Evolutionary conservation across 768 basidiomycete genomes (phyloP).

Genomic region (Cystoderma amianthinum): DNA sequence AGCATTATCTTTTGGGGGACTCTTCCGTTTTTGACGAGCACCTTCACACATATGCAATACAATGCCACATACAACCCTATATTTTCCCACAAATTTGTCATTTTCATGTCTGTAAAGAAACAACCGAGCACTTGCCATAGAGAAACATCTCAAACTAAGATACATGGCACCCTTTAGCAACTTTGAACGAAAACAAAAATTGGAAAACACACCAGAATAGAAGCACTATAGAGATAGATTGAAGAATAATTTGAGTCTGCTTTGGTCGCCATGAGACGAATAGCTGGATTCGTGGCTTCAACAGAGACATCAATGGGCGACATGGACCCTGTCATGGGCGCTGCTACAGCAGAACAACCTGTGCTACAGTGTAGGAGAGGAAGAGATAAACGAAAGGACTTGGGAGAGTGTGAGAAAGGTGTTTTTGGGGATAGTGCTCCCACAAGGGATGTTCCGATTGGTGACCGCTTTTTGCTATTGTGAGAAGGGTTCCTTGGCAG

Average conservation of each 20-base stretch:
- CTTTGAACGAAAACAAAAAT: not conserved
- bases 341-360: too few species aligned
- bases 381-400: too few species aligned
- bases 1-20: conserved; percentile 17
- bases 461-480: too few species aligned
- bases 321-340: too few species aligned
- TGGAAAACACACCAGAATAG: conserved; percentile 11
- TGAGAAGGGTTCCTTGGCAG: too few species aligned
- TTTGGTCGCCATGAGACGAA: too few species aligned
- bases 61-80: conserved; percentile 19
- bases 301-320: too few species aligned
- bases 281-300: too few species aligned
- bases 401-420: too few species aligned
- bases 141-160: conserved; percentile 16
- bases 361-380: not conserved
- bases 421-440: too few species aligned
- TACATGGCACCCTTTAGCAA: not conserved
- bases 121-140: conserved; percentile 11
- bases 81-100: not conserved
- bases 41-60: conserved; percentile 20
- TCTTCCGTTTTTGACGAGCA: conserved; percentile 16
- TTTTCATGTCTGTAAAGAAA: not conserved
- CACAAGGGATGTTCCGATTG: too few species aligned
- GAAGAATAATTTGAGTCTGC: conserved; percentile 12
- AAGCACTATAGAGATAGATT: conserved; percentile 15